Evolutionary conservation across 106 monocot genomes (phyloP), one percentile per base, ranked within the genome.

Genomic region (Dioscorea alata): DNA sequence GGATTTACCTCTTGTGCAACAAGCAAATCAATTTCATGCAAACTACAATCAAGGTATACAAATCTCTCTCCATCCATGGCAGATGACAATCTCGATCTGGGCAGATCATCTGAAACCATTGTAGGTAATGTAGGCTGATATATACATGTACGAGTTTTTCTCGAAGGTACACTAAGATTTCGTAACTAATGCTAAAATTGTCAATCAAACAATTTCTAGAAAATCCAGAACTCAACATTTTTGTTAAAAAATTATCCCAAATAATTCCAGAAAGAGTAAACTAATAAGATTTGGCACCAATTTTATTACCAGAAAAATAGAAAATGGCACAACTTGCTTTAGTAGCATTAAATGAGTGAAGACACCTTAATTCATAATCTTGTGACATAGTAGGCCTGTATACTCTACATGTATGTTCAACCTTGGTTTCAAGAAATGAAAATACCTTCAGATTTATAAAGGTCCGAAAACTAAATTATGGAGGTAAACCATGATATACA

Each of bases 71-170:
- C 82, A 64, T 83, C 70, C 66, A 83, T 51, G 4, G 78, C 78
- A 33, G 78, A 83, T 31, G 69, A 70, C 50, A 77, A 68, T 18
- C 35, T 83, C 25, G 77, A 78, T 21, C 10, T 59, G 24, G 73
- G 42, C 33, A 83, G 65, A 23, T 83, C 78, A 32, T 25, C 49
- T 54, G 77, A 74, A 23, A 74, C 52, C 82, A 83, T 78, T 13
- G 61, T 58, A 53, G 82, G 82, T 18, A 57, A 70, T 9, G 65
- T 73, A n/a, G 70, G 70, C 49, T 73, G 69, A 18, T 71, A 74
- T 59, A 83, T 78, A 50, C 78, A 83, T 48, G 81, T 81, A 20
- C 72, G 71, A 61, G 71, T 81, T 59, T 76, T 81, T 68, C 72
- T 76, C 63, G 48, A 69, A n/a, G 50, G 4, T 48, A 56, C 13